A percentile compares a stretch with the other conserved stretches of the same genome.
Conservation (phyloP, 805 yeast genomes). For the Wickerhamomyces ciferrii region DNA sequence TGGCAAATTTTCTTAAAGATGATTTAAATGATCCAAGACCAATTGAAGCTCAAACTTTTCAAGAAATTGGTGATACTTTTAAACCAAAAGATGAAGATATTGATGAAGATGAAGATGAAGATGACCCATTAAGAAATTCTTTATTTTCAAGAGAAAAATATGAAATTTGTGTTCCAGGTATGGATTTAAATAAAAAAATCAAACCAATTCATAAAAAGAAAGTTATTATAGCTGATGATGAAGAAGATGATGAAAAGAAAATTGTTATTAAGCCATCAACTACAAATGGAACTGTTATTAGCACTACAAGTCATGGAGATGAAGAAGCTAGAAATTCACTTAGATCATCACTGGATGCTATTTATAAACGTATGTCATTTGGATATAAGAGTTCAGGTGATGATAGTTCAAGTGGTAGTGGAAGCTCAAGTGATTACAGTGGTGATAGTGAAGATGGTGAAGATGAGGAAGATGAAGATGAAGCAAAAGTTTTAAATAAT, state of each 20-base stretch:
- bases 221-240: constrained; percentile 20
- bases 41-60: constrained; percentile 50
- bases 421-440: background rate
- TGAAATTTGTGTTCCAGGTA: constrained; percentile 32
- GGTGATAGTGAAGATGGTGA: constrained; percentile 8
- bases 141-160: constrained; percentile 16
- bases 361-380: background rate
- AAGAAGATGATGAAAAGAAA: constrained; percentile 20
- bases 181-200: constrained; percentile 18
- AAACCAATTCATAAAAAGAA: constrained; percentile 17
- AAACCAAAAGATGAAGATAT: constrained; percentile 15
- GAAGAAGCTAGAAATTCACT: background rate
- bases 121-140: background rate
- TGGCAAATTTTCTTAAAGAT: constrained; percentile 58
- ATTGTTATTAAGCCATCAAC: constrained; percentile 10
- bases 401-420: background rate
- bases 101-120: constrained; percentile 14
- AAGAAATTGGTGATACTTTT: constrained; percentile 33
- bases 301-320: background rate
- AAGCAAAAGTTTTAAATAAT: constrained; percentile 13
- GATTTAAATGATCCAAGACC: constrained; percentile 61
- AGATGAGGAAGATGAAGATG: constrained; percentile 14
- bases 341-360: background rate
- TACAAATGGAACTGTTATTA: background rate
- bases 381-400: background rate